Evolutionary conservation across 192 early-diverging fungal species (phyloP).

Genomic region (Coemansia sp.): DNA sequence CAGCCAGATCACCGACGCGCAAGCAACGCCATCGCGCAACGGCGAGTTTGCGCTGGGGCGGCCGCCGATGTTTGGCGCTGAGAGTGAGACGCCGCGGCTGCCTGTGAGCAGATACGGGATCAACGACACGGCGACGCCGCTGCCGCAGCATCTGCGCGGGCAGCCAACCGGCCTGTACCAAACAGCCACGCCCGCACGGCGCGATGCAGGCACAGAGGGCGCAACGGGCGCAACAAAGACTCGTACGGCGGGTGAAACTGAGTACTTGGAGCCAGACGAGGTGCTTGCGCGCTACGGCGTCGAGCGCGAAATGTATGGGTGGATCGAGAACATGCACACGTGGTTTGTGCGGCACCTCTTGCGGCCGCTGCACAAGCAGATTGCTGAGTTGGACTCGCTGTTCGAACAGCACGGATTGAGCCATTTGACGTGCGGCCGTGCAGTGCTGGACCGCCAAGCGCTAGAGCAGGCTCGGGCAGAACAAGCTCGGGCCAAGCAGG

Average conservation of each 20-base stretch:
- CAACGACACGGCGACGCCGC: slow-evolving; percentile 31
- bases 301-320: slow-evolving; percentile 38
- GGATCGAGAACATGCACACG: slow-evolving; percentile 51
- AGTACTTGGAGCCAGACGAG: slow-evolving; percentile 52
- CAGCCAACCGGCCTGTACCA: slow-evolving; percentile 52
- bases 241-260: slow-evolving; percentile 20
- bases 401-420: slow-evolving; percentile 46
- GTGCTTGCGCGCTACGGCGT: slow-evolving; percentile 43
- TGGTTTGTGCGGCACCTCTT: slow-evolving; percentile 55
- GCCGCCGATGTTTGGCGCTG: not conserved
- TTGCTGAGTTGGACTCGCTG: slow-evolving; percentile 43
- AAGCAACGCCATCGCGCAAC: slow-evolving; percentile 24
- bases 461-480: slow-evolving; percentile 35
- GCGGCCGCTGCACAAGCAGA: slow-evolving; percentile 44
- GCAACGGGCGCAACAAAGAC: slow-evolving; percentile 32
- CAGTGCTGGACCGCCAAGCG: slow-evolving; percentile 30
- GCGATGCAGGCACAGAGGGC: slow-evolving; percentile 28
- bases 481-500: not conserved
- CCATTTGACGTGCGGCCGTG: slow-evolving; percentile 44
- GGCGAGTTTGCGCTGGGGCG: slow-evolving; percentile 12
- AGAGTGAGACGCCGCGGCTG: slow-evolving; percentile 33
- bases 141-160: slow-evolving; percentile 41
- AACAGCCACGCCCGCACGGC: slow-evolving; percentile 41
- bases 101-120: slow-evolving; percentile 26
- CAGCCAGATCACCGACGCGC: slow-evolving; percentile 20